Evolutionary conservation across 768 basidiomycete genomes (phyloP).

Genomic region (Pholiota microspora): DNA sequence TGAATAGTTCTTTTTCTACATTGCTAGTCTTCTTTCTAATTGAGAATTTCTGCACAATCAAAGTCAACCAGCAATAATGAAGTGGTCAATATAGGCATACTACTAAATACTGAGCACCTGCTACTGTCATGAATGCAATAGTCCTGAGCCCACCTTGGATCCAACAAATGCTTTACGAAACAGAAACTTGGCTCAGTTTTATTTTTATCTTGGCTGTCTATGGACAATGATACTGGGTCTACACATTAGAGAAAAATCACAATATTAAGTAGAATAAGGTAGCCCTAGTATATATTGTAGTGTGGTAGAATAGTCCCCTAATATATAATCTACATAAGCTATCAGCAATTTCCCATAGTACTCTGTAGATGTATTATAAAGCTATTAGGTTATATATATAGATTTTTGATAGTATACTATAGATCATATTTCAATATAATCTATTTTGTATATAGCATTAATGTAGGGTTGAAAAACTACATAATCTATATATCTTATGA

Average conservation of each 20-base stretch:
- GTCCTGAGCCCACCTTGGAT: not conserved
- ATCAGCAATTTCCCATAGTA: not conserved
- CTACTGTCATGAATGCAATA: not conserved
- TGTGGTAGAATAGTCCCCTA: not conserved
- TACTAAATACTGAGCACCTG: not conserved
- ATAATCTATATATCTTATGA: no score
- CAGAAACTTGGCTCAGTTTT: not conserved
- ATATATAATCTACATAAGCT: not conserved
- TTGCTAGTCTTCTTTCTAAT: not conserved
- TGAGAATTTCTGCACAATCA: not conserved
- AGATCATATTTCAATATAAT: no score
- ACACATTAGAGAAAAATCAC: not conserved
- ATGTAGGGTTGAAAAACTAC: no score
- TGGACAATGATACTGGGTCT: no score
- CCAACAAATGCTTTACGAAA: slow-evolving; percentile 4
- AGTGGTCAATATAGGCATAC: not conserved
- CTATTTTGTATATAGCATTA: no score
- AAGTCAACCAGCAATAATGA: slow-evolving; percentile 9
- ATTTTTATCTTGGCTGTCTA: not conserved
- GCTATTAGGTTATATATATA: no score
- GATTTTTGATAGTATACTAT: no score
- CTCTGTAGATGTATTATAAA: not conserved
- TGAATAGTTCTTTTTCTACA: no score
- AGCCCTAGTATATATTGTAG: not conserved
- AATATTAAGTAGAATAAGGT: not conserved